Evolutionary conservation across 2,329 filamentous ascomycete species (phyloP).

Genomic region (Colletotrichum orchidophilum): DNA sequence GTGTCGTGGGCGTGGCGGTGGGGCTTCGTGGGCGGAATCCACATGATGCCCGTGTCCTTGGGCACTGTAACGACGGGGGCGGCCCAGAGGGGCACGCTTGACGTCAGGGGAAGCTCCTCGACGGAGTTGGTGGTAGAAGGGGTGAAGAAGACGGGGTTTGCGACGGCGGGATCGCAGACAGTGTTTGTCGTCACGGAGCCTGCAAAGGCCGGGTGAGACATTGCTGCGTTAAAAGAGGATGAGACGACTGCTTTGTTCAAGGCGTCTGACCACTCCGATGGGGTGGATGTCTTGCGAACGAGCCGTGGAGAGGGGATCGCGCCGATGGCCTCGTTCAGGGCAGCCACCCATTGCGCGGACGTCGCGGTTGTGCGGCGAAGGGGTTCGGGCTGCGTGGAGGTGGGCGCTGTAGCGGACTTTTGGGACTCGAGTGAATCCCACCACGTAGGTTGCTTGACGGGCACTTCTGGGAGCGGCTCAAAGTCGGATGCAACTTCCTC

Average conservation of each 20-base stretch:
- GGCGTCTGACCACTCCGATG: constrained; percentile 31
- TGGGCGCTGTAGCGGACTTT: background rate
- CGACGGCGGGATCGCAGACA: background rate
- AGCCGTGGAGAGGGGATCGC: background rate
- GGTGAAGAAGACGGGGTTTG: constrained; percentile 7
- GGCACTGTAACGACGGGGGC: background rate
- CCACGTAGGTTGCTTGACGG: constrained; percentile 18
- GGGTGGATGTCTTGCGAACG: constrained; percentile 23
- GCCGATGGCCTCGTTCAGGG: constrained; percentile 22
- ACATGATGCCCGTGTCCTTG: constrained; percentile 10
- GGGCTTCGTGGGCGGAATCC: constrained; percentile 10
- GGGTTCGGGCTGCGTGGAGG: background rate
- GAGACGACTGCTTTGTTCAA: constrained; percentile 27
- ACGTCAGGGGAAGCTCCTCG: constrained; percentile 13
- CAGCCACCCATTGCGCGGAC: constrained; percentile 33
- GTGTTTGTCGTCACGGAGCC: background rate
- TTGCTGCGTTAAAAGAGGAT: constrained; percentile 15
- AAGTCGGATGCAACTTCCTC: constrained; percentile 22
- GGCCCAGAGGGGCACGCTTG: constrained; percentile 24
- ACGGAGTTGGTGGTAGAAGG: background rate
- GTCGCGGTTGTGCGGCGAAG: constrained; percentile 10
- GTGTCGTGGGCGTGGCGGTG: constrained; percentile 2
- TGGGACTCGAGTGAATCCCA: constrained; percentile 22
- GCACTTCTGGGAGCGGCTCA: constrained; percentile 16
- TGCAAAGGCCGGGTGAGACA: constrained; percentile 6